phyloP scores from a whole-genome alignment of 345 rosid genomes.

The Ricinus communis region DNA sequence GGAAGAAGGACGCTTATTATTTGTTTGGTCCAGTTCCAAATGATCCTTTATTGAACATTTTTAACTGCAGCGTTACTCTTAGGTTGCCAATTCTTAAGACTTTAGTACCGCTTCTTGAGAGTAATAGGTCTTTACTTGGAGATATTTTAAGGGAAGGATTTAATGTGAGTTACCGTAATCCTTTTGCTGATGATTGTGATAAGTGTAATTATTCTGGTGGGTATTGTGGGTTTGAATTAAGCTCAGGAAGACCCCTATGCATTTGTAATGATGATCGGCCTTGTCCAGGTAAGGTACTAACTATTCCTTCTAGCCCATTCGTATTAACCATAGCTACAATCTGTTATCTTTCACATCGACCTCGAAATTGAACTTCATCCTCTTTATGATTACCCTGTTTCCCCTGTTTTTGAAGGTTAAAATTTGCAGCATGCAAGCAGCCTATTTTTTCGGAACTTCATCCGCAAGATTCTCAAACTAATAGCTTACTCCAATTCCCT shows the following conservation, averaged over 20 bases:
- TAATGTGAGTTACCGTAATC: slow-evolving; percentile 22
- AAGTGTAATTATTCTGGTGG: slow-evolving; percentile 26
- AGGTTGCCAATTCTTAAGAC: slow-evolving; percentile 17
- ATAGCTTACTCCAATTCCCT: too few relatives aligned
- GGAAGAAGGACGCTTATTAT: slow-evolving; percentile 24
- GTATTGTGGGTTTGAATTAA: slow-evolving; percentile 39
- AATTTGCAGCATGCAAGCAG: neutral
- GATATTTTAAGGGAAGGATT: slow-evolving; percentile 43
- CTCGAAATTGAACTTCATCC: neutral
- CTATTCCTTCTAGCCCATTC: neutral
- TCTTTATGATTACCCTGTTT: neutral
- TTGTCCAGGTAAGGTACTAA: slow-evolving; percentile 26
- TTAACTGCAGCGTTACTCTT: slow-evolving; percentile 18
- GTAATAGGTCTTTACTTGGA: slow-evolving; percentile 20
- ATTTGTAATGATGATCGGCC: slow-evolving; percentile 29
- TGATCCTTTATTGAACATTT: slow-evolving; percentile 7
- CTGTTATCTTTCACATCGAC: too few relatives aligned
- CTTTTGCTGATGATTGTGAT: slow-evolving; percentile 25
- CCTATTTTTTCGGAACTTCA: neutral
- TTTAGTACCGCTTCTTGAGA: slow-evolving; percentile 1
- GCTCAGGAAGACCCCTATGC: slow-evolving; percentile 27
- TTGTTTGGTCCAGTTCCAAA: slow-evolving; percentile 24
- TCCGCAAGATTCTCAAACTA: too few relatives aligned
- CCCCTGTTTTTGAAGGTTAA: neutral
- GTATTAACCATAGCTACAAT: neutral